Base-by-base conservation (phyloP, 1,284 basidiomycete species). In the Naganishia albida region DNA sequence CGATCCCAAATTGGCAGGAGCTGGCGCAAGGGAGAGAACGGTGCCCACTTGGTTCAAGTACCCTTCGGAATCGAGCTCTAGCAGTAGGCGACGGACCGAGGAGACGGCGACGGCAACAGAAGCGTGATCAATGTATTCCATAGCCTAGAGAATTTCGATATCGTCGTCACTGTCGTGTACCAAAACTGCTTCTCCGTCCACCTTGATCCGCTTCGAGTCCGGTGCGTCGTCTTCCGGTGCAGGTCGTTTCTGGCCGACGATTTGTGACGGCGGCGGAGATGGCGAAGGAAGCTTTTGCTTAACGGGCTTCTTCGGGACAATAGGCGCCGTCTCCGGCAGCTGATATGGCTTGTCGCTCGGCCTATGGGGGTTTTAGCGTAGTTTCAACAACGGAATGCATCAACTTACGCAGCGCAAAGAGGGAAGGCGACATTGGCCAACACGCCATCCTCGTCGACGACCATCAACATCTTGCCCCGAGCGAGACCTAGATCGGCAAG, bases 401-500 rank as follows among this genome's bases (percentile, higher is more conserved):
- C 16, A 12, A 84, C 91, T 78, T 72, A 93, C 90, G 90, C 81
- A 39, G 80, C 77, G 49, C 85, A 85, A 30, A 95, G 74, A 1
- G 84, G 88, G n/a, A 93, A 83, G 15, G 87, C 83, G 50, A 94
- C 83, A 1, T 87, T 89, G 12, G 82, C 85, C 74, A 82, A 84
- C 69, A 87, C 86, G n/a, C 85, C 88, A 49, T 95, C 91, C 59
- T 79, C 78, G 68, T 79, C 78, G 51, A 87, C 87, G 28, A 98
- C 87, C 1, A 87, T 87, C 70, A 99, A 74, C 78, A 94, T 92
- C 78, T 88, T 91, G 15, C 78, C 78, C 6, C 77, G 68, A 15
- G 64, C 71, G 13, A 80, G 63, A 4, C 72, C 76, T 26, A 80
- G 66, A 16, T 77, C 75, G 20, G 67, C 76, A 53, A 80, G 67